These are phyloP conservation scores for Smallanthus sonchifolius DNA, from an alignment of 129 eudicot species.

Conservation along the genomic window DNA sequence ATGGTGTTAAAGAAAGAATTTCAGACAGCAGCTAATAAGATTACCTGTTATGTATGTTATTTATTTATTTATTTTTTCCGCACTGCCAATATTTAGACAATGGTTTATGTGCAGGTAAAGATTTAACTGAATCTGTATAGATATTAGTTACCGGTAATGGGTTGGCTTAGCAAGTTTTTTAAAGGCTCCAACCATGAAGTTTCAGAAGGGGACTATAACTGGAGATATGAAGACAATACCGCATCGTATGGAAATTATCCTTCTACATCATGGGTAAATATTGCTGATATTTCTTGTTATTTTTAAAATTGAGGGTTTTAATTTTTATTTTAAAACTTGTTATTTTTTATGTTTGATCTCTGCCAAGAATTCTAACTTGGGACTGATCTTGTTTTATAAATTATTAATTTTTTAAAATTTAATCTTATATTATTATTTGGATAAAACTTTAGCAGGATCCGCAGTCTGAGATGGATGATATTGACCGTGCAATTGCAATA, in stretches of 20 bases:
- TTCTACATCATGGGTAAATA: constrained; percentile 68
- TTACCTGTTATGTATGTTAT: constrained; percentile 7
- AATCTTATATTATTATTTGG: constrained; percentile 12
- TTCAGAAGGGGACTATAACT: constrained; percentile 60
- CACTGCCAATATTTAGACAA: constrained; percentile 1
- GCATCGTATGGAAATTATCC: constrained; percentile 44
- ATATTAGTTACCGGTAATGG: constrained; percentile 45
- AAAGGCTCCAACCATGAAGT: constrained; percentile 76
- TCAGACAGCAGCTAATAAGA: background rate
- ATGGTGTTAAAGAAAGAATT: background rate
- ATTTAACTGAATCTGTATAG: constrained; percentile 31
- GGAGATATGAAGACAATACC: constrained; percentile 50
- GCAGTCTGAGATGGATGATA: constrained; percentile 72
- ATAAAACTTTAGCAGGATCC: constrained; percentile 43
- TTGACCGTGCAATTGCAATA: constrained; percentile 84
- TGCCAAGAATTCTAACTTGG: background rate
- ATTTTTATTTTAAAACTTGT: constrained; percentile 3
- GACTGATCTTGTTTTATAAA: background rate
- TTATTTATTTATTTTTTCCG: constrained; percentile 5
- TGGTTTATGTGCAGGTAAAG: constrained; percentile 33
- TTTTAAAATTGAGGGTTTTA: background rate
- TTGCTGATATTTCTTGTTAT: background rate
- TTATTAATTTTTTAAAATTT: background rate
- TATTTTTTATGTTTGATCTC: background rate
- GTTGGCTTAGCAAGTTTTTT: constrained; percentile 92